These are phyloP conservation scores for Cairneyella variabilis DNA, from an alignment of 495 filamentous ascomycete species.

Conservation along the genomic window DNA sequence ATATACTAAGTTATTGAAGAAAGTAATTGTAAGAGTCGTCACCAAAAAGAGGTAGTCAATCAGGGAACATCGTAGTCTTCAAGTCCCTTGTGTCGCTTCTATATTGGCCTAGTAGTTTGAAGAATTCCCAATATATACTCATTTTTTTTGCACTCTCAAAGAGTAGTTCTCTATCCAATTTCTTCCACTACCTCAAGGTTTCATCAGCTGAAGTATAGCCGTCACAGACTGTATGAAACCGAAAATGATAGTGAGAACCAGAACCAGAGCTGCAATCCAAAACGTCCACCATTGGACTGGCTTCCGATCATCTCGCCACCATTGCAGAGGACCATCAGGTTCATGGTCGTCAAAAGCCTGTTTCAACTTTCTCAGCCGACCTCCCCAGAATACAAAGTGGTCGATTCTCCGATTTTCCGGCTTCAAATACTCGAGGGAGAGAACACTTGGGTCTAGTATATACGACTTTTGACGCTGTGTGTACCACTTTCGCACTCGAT, in stretches of 20 bases:
- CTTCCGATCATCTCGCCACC: constrained; percentile 25
- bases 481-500: neutral
- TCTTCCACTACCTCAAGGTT: neutral
- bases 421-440: neutral
- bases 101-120: too few species aligned
- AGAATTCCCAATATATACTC: too few species aligned
- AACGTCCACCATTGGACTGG: constrained; percentile 30
- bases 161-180: too few species aligned
- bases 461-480: neutral
- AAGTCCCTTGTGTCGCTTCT: too few species aligned
- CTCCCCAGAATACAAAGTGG: constrained; percentile 23
- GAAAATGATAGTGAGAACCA: constrained; percentile 28
- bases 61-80: too few species aligned
- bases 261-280: constrained; percentile 26
- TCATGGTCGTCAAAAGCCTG: constrained; percentile 22
- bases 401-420: constrained; percentile 6
- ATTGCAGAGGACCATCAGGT: constrained; percentile 21
- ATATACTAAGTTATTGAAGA: too few species aligned
- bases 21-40: too few species aligned
- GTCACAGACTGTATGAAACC: constrained; percentile 27
- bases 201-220: neutral
- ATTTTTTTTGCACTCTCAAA: too few species aligned
- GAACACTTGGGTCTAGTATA: neutral
- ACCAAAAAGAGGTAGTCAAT: too few species aligned
- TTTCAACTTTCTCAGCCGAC: constrained; percentile 15